Percentiles rank a stretch among this genome's conserved stretches.
These are phyloP conservation scores for Leccinum rimulosum DNA, from an alignment of 768 basidiomycete species.

Conservation along the genomic window DNA sequence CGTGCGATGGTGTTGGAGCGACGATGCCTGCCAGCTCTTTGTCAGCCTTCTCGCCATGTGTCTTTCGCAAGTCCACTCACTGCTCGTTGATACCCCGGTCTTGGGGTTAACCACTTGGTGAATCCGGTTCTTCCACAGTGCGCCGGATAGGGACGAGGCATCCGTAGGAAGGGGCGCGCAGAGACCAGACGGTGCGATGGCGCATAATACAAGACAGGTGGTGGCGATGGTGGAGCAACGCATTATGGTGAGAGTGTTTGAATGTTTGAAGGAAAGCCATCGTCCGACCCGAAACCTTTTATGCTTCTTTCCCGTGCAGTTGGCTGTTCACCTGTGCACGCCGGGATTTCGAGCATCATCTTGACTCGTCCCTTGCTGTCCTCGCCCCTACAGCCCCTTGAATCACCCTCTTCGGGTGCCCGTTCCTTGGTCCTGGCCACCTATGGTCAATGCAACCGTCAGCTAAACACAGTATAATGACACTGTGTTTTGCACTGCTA, in stretches of 20 bases:
- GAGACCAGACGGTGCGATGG: slow-evolving; percentile 15
- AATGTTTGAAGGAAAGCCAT: slow-evolving; percentile 1
- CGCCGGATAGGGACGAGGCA: slow-evolving; percentile 2
- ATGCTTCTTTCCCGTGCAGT: slow-evolving; percentile 3
- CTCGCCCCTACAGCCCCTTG: neutral
- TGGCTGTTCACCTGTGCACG: slow-evolving; percentile 13
- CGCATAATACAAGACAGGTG: slow-evolving; percentile 14
- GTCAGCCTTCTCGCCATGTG: slow-evolving; percentile 4
- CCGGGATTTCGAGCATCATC: neutral
- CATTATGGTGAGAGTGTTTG: slow-evolving; percentile 15
- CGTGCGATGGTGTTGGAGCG: neutral
- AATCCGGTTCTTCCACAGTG: slow-evolving; percentile 11
- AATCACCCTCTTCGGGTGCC: slow-evolving; percentile 1
- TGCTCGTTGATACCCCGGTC: neutral
- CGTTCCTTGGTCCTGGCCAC: neutral
- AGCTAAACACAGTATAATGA: neutral
- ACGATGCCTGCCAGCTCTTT: neutral
- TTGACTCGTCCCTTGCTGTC: neutral
- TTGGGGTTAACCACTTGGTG: slow-evolving; percentile 21
- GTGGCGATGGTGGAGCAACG: slow-evolving; percentile 6
- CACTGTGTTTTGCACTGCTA: slow-evolving; percentile 9
- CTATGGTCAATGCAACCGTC: neutral
- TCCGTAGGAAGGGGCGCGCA: slow-evolving; percentile 11
- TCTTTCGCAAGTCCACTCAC: slow-evolving; percentile 7
- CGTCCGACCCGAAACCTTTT: slow-evolving; percentile 8